Evolutionary conservation across 495 filamentous ascomycete species (phyloP).

Genomic region (Hyphodiscus hymeniophilus): DNA sequence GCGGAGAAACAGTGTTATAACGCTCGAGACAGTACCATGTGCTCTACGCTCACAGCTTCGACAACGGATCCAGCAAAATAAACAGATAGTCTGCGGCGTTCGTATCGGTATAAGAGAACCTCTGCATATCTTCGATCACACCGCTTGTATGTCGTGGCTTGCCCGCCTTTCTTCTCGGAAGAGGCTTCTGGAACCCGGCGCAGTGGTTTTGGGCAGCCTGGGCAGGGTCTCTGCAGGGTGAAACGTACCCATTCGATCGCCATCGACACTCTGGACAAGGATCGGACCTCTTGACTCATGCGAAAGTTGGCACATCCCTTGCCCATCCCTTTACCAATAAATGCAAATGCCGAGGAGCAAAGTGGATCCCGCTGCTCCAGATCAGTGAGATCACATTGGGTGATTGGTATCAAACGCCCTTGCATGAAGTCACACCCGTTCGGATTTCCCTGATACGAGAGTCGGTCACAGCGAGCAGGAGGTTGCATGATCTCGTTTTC

Average conservation of each 20-base stretch:
- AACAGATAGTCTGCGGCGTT: too few species aligned
- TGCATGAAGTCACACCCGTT: too few species aligned
- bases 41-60: too few species aligned
- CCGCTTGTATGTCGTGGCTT: too few species aligned
- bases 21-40: too few species aligned
- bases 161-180: too few species aligned
- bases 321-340: not conserved
- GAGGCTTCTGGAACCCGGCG: conserved; percentile 6
- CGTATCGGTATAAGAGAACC: too few species aligned
- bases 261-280: conserved; percentile 7
- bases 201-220: conserved; percentile 5
- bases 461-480: too few species aligned
- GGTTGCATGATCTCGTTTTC: not conserved
- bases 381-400: not conserved
- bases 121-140: too few species aligned
- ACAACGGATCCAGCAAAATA: too few species aligned
- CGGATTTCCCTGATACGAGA: not conserved
- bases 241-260: conserved; percentile 15
- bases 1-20: too few species aligned
- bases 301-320: conserved; percentile 12
- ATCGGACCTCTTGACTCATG: conserved; percentile 13
- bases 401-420: not conserved
- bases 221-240: conserved; percentile 3
- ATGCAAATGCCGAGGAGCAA: not conserved
- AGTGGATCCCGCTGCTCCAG: too few species aligned